These are phyloP conservation scores for Arthroderma sp. DNA, from an alignment of 2,329 filamentous ascomycete species.

Conservation along the genomic window DNA sequence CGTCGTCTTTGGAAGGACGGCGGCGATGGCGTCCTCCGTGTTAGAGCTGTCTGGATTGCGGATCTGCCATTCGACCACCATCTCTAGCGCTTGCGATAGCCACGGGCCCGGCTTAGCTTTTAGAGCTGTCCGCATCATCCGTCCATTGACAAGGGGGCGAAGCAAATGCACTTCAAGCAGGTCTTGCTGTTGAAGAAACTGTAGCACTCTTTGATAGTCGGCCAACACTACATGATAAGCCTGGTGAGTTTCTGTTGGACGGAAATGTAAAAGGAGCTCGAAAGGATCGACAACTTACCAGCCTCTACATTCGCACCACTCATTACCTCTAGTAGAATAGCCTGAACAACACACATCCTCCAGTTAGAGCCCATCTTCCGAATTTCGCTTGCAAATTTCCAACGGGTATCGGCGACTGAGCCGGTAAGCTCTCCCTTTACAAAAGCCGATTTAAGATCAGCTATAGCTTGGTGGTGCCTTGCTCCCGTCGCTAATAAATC, in stretches of 20 bases:
- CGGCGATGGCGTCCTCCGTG: constrained; percentile 39
- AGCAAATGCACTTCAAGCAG: constrained; percentile 41
- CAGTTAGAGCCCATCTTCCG: constrained; percentile 27
- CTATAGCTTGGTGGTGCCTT: constrained; percentile 51
- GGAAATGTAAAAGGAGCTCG: not conserved
- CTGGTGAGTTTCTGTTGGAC: not conserved
- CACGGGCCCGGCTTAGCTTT: constrained; percentile 57
- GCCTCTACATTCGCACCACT: constrained; percentile 16
- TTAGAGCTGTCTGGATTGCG: constrained; percentile 58
- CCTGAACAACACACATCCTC: constrained; percentile 26
- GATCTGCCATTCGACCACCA: constrained; percentile 80
- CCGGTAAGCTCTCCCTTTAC: constrained; percentile 16
- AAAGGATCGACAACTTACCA: constrained; percentile 18
- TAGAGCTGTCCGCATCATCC: constrained; percentile 54
- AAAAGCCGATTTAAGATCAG: constrained; percentile 39
- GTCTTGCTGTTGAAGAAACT: constrained; percentile 36
- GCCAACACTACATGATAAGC: constrained; percentile 25
- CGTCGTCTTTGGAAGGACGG: too few species aligned
- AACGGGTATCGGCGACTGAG: constrained; percentile 22
- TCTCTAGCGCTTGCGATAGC: constrained; percentile 66
- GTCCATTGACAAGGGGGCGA: constrained; percentile 60
- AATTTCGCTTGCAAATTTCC: constrained; percentile 23
- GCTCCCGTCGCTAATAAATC: constrained; percentile 54
- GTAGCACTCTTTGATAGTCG: constrained; percentile 42
- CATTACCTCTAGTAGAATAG: constrained; percentile 28